Percentiles rank a stretch among this genome's conserved stretches.
phyloP scores from a whole-genome alignment of 225 moss, liverwort and hornwort genomes.

The Sphagnum contortum region DNA sequence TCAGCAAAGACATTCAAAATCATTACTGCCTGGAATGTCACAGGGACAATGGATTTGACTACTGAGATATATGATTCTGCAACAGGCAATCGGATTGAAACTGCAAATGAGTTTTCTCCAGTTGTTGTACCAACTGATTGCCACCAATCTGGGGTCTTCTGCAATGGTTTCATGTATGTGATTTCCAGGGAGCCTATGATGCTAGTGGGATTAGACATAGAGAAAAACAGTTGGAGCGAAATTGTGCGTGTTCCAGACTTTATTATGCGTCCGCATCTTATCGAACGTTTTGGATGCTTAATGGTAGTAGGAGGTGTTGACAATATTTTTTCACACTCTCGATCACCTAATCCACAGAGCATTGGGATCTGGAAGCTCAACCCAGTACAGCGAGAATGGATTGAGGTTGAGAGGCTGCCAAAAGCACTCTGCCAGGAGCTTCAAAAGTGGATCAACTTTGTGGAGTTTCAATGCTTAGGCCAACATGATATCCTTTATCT shows the following conservation, averaged over 20 bases:
- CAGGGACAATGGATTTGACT: not conserved
- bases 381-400: not conserved
- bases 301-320: constrained; percentile 11
- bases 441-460: constrained; percentile 8
- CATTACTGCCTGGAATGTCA: constrained; percentile 3
- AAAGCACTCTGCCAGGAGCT: constrained; percentile 8
- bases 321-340: constrained; percentile 3
- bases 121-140: not conserved
- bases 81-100: not conserved
- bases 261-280: constrained; percentile 6
- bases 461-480: constrained; percentile 8
- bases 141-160: constrained; percentile 3
- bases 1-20: constrained; percentile 4
- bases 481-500: constrained; percentile 12
- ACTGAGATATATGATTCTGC: constrained; percentile 6
- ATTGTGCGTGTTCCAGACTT: constrained; percentile 1
- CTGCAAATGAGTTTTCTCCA: not conserved
- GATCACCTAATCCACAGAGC: constrained; percentile 9
- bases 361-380: constrained; percentile 14
- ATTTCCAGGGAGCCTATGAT: not conserved
- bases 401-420: constrained; percentile 7
- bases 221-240: constrained; percentile 7
- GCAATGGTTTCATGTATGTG: constrained; percentile 4
- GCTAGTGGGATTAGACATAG: constrained; percentile 7
- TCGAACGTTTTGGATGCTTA: constrained; percentile 8